These are phyloP conservation scores for Paralagenidium karlingii DNA, from an alignment of 352 stramenopile genomes.

Conservation along the genomic window DNA sequence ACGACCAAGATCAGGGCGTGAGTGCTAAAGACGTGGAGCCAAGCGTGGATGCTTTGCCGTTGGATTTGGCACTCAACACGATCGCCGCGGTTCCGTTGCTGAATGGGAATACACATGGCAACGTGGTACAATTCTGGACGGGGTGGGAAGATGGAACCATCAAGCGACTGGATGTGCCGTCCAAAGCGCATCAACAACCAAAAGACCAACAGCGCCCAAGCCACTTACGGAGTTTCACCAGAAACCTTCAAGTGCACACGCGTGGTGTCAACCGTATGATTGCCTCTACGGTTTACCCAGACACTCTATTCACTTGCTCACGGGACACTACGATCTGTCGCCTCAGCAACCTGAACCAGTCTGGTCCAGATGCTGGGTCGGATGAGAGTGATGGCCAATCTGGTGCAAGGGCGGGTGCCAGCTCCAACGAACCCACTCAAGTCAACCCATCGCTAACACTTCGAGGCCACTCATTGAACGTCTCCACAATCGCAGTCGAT, in stretches of 20 bases:
- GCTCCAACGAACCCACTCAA: too few relatives aligned
- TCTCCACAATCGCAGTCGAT: constrained; percentile 48
- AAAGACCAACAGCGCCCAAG: constrained; percentile 9
- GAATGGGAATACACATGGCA: too few relatives aligned
- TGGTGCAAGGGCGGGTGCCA: too few relatives aligned
- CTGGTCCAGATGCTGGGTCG: constrained; percentile 8
- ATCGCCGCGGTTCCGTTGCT: constrained; percentile 24
- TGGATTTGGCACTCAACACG: constrained; percentile 30
- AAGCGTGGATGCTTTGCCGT: too few relatives aligned
- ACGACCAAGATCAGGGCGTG: too few relatives aligned
- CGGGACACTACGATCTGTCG: constrained; percentile 47
- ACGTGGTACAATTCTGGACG: constrained; percentile 33
- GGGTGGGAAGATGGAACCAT: constrained; percentile 72
- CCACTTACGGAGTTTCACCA: too few relatives aligned
- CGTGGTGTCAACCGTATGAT: constrained; percentile 51
- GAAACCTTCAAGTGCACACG: constrained; percentile 34
- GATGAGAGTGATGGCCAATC: too few relatives aligned
- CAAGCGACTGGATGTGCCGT: too few relatives aligned
- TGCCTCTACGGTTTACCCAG: constrained; percentile 16
- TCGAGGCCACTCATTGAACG: constrained; percentile 45
- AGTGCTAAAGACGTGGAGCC: too few relatives aligned
- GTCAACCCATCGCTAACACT: too few relatives aligned
- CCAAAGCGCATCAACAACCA: constrained; percentile 38
- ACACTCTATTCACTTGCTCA: constrained; percentile 62
- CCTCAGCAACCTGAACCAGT: constrained; percentile 5